phyloP scores from a whole-genome alignment of 305 asterid species.

The Fraxinus dipetala region DNA sequence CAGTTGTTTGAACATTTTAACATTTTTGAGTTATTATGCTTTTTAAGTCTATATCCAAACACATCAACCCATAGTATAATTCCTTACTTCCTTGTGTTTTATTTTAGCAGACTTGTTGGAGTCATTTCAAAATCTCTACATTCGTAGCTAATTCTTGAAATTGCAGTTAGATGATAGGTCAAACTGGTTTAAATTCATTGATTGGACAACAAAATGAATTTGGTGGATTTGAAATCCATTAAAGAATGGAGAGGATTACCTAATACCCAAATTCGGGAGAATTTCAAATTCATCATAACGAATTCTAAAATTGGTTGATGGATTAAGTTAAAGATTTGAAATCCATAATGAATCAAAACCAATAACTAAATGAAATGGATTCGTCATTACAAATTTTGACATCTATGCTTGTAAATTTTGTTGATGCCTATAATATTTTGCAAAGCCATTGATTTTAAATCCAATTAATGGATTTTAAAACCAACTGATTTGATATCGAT shows the following conservation, averaged over 20 bases:
- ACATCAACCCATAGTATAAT: not conserved
- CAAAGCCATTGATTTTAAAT: not conserved
- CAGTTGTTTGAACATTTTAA: not conserved
- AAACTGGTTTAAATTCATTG: not conserved
- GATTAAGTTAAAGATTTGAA: not conserved
- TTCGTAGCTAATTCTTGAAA: not conserved
- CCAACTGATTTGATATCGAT: not conserved
- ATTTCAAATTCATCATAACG: not conserved
- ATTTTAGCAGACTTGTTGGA: not conserved
- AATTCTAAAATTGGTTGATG: not conserved
- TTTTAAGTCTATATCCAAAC: not conserved
- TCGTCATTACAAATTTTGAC: not conserved
- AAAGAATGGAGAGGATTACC: not conserved
- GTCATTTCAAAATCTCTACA: not conserved
- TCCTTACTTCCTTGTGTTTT: not conserved
- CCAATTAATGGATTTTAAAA: not conserved
- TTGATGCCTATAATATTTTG: not conserved
- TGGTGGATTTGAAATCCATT: not conserved
- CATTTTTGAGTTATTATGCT: not conserved
- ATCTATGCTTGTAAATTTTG: conserved; percentile 1
- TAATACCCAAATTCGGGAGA: conserved; percentile 7
- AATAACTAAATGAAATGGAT: not conserved
- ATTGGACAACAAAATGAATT: not conserved
- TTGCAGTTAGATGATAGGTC: not conserved
- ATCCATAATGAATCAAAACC: not conserved